Evolutionary conservation across 805 yeast genomes (phyloP), one percentile per base, ranked within the genome.

Genomic region (Monosporozyma solicola): DNA sequence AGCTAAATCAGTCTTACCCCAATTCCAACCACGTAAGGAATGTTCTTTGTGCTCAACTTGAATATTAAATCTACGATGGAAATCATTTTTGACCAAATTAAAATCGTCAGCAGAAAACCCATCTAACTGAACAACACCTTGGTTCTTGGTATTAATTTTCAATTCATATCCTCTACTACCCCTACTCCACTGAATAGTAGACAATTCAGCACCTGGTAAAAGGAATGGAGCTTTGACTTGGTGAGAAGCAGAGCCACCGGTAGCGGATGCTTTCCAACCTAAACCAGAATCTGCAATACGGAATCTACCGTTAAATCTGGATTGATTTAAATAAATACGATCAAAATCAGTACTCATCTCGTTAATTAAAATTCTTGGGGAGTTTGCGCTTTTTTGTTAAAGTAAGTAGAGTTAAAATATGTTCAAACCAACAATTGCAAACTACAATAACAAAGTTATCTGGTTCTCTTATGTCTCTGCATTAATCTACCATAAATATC

Each of bases 1-100:
- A 22, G 95, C 96, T 66, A 94, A 80, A 67, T 91, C 96, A 15
- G 92, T 77, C 58, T 85, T 83, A 52, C 99, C 99, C 99, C 99
- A 94, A 71, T 94, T 94, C 99, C 99, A 94, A 33, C 99, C 99
- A 72, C 97, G 81, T 58, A 94, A 74, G 4, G 97, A 86, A 70
- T 94, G 99, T 62, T 92, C 98, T 62, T 78, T 82, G 57, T 79
- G 84, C 61, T 94, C 98, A 54, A 94, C 76, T 53, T 80, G 79
- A 45, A 87, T 74, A 53, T 75, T 76, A 69, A 90, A 88, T 63
- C 85, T 80, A 59, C 90, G 76, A 64, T 86, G 90, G 59, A 94
- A 75, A 59, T 91, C 95, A 64, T 80, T 85, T 69, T 91, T 92
- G 63, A 94, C 74, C 55, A 85, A 77, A 55, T 82, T 81, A 63